Conservation (phyloP, 2,329 filamentous ascomycete genomes). For the Xylaria sp. region DNA sequence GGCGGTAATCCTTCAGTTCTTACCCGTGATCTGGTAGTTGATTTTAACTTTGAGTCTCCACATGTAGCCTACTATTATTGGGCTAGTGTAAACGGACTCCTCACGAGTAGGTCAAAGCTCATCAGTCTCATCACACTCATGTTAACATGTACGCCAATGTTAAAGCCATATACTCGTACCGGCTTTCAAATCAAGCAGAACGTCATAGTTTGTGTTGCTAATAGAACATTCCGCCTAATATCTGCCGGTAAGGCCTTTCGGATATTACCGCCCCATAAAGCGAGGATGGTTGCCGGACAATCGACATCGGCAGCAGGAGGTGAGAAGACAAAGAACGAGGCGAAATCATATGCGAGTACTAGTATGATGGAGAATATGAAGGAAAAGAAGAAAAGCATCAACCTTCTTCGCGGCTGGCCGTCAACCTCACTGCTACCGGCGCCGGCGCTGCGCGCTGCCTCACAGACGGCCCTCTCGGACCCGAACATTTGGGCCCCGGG, state of each 20-base stretch:
- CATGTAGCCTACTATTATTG: not conserved
- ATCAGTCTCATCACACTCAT: not conserved
- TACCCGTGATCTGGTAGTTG: not conserved
- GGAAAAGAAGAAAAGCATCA: constrained; percentile 61
- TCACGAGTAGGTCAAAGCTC: not conserved
- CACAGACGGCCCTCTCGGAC: constrained; percentile 70
- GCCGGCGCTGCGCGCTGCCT: constrained; percentile 68
- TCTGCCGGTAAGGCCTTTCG: not conserved
- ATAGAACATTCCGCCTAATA: constrained; percentile 6
- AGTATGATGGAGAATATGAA: not conserved
- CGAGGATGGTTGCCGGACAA: constrained; percentile 14
- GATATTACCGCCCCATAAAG: not conserved
- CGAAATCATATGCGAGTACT: not conserved
- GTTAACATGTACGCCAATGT: not conserved
- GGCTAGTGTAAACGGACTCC: not conserved
- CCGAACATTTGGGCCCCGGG: constrained; percentile 68
- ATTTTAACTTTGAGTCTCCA: constrained; percentile 15
- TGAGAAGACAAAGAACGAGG: not conserved
- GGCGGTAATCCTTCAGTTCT: not conserved
- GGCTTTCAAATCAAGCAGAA: not conserved
- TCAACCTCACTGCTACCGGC: constrained; percentile 72
- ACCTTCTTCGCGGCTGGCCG: constrained; percentile 77
- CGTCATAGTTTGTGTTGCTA: constrained; percentile 6
- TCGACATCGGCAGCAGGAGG: not conserved
- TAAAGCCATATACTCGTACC: not conserved